Evolutionary conservation across 2,329 filamentous ascomycete species (phyloP).

Genomic region (Stenocarpella maydis): DNA sequence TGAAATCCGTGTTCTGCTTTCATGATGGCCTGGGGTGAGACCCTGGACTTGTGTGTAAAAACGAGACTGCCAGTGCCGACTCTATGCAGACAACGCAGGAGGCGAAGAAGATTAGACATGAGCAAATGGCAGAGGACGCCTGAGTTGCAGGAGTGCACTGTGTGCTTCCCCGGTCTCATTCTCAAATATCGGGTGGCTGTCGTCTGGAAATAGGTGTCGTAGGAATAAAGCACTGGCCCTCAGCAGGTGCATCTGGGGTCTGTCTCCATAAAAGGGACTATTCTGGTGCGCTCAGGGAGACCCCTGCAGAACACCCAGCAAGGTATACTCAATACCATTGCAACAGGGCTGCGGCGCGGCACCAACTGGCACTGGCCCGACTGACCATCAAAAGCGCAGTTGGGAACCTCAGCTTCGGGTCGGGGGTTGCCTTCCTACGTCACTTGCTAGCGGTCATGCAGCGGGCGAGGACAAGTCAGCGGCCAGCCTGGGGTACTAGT

Average conservation of each 20-base stretch:
- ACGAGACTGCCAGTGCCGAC: not conserved
- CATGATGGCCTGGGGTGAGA: slow-evolving; percentile 44
- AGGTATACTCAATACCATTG: too few species aligned
- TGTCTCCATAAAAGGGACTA: slow-evolving; percentile 26
- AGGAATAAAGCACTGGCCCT: not conserved
- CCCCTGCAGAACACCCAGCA: not conserved
- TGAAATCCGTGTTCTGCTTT: slow-evolving; percentile 67
- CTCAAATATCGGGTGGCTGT: slow-evolving; percentile 28
- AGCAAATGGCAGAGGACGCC: not conserved
- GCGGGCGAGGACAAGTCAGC: not conserved
- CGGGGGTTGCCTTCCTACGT: slow-evolving; percentile 20
- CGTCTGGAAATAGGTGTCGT: slow-evolving; percentile 28
- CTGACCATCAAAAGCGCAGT: not conserved
- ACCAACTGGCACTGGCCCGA: not conserved
- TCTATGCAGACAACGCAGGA: slow-evolving; percentile 10
- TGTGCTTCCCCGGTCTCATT: not conserved
- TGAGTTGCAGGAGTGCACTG: slow-evolving; percentile 3
- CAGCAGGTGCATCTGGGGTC: slow-evolving; percentile 28
- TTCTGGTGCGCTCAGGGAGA: not conserved
- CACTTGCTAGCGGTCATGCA: slow-evolving; percentile 9
- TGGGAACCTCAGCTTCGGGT: slow-evolving; percentile 10
- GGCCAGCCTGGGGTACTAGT: not conserved
- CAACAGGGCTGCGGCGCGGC: not conserved
- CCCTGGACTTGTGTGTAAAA: slow-evolving; percentile 24
- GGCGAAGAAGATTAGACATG: not conserved